A percentile compares a stretch with the other conserved stretches of the same genome.
phyloP scores from a whole-genome alignment of 2,329 filamentous ascomycete genomes.

The Fusarium sp. region DNA sequence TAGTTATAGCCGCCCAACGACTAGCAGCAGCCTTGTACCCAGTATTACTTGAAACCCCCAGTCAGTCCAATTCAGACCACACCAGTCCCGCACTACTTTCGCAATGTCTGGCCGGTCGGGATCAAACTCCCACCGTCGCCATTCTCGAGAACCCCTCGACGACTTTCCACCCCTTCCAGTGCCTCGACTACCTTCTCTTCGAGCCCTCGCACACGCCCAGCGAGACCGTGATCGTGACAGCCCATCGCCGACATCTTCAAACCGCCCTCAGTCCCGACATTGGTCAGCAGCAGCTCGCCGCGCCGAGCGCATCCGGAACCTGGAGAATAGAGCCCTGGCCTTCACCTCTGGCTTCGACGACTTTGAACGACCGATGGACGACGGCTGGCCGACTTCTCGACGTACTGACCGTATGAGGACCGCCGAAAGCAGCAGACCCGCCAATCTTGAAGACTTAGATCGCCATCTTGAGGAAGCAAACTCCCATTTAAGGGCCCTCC shows the following conservation, averaged over 20 bases:
- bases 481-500: conserved; percentile 56
- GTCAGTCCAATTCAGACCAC: not conserved
- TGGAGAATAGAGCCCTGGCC: conserved; percentile 45
- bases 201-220: conserved; percentile 46
- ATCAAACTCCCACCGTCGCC: conserved; percentile 47
- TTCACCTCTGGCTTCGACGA: conserved; percentile 42
- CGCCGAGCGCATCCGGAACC: conserved; percentile 52
- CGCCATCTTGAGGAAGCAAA: conserved; percentile 57
- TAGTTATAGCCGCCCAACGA: conserved; percentile 28
- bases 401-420: conserved; percentile 43
- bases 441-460: conserved; percentile 53
- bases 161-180: conserved; percentile 50
- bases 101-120: conserved; percentile 51
- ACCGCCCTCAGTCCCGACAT: conserved; percentile 38
- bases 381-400: conserved; percentile 44
- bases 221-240: conserved; percentile 47
- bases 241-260: conserved; percentile 36
- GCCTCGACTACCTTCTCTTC: conserved; percentile 49
- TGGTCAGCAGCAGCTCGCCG: conserved; percentile 48
- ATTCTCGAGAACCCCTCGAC: conserved; percentile 46
- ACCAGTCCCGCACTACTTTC: conserved; percentile 14
- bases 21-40: conserved; percentile 8
- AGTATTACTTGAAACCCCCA: conserved; percentile 9
- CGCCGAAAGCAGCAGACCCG: conserved; percentile 37
- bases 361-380: conserved; percentile 45